Evolutionary conservation across 495 filamentous ascomycete species (phyloP), one percentile per base, ranked within the genome.

Genomic region (Penicillium soppii): DNA sequence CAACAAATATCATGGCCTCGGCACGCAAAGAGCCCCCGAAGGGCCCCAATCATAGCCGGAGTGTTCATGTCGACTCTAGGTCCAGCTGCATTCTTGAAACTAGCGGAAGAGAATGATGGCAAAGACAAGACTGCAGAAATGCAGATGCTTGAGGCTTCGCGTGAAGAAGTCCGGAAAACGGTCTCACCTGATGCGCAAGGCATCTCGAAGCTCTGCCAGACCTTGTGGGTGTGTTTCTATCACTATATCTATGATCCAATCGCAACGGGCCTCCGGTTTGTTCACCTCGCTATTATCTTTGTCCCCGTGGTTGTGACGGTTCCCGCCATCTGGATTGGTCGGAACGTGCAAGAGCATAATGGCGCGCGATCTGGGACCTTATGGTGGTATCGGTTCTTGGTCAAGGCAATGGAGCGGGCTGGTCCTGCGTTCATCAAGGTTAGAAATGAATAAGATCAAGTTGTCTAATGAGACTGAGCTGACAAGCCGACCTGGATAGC

Each of bases 341-440:
- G 53, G 27, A 72, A 81, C 40, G 63, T 80, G 51, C 71, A 78
- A 4, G 71, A 79, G n/a, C 77, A 75, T 35, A 82, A 86, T 56
- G 81, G 85, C 47, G 86, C 92, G 65, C 79, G 88, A 37, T 73
- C 70, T 15, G 95, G 94, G 15, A 90, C 92, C 9, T 54, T 97
- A 10, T 96, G 90, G 92, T 99, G 94, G 95, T 97, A 96, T 74
- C 76, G 72, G 1, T 95, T 96, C 63, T 67, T 99, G 33, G 90
- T 97, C 5, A 80, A 77, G 44, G 77, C 85, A 2, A 97, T 99
- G 95, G 95, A 99, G 69, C 81, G 84, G 52, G 91, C 92, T 27
- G 95, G 95, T 5, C 91, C 95, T 27, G 92, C 95, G 0, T 99
- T 97, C 61, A 97, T 99, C 73, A 99, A 99, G 83, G 91, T 94